Evolutionary conservation across 129 eudicot genomes (phyloP), one percentile per base, ranked within the genome.

Genomic region (Arctium minus): DNA sequence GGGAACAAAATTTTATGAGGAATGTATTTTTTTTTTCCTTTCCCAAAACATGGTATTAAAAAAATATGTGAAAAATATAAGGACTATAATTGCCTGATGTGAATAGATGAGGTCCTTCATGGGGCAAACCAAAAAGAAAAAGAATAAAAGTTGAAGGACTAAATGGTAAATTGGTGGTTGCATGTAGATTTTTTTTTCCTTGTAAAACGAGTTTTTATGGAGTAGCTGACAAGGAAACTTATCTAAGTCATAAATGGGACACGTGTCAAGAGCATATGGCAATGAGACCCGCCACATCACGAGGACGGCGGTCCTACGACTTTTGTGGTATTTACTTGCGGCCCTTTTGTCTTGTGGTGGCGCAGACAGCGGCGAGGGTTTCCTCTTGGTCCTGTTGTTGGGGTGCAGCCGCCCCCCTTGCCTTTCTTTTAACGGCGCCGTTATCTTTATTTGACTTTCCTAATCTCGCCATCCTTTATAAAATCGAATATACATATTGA

Each of bases 281-380:
- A 17, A 6, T 0, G 82, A 67, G 29, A 64, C 86, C 68, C 33
- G 64, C 50, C 48, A 53, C 36, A 70, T 70, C 53, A 83, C 74
- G 79, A 83, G 86, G 74, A 83, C 86, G 82, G 82, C 78, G 76
- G 81, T 75, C 76, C 86, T 67, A 48, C 81, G 78, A 77, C 78
- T 73, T 74, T 74, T 81, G 69, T 74, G 38, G 79, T 35, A 70
- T 10, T 1, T 0, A 10, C 3, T 48, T 48, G n/a, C 60, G 12
- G n/a, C 60, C 22, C 70, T 67, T 44, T 80, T 71, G 83, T 80
- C 77, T n/a, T 70, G 7, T 70, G 38, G 70, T 80, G 70, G 27
- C 83, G 83, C 83, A 80, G 70, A 80, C 83, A 79, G 18, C 83
- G 83, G 70, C 83, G 83, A 70, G 56, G 83, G 83, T 80, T 80